Percentiles rank a stretch among this genome's conserved stretches.
Conservation (phyloP, 2,329 filamentous ascomycete genomes). For the Aspergillaceae sp. region DNA sequence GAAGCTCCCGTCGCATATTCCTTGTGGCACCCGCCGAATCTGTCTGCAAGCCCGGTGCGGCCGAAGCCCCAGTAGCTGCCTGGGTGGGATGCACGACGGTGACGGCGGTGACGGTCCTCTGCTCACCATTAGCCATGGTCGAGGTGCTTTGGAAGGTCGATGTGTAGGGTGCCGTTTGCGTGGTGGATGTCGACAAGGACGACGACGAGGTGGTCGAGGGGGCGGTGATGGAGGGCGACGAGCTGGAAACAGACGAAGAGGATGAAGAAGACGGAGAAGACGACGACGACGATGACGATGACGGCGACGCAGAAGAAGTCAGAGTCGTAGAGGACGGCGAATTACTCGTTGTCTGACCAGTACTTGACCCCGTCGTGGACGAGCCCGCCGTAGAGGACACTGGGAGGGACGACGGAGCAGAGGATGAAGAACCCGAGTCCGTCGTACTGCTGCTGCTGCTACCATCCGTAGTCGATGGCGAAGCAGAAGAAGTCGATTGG, state of each 20-base stretch:
- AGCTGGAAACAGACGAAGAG: slow-evolving; percentile 11
- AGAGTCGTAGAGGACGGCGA: slow-evolving; percentile 16
- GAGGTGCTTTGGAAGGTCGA: slow-evolving; percentile 35
- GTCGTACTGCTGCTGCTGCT: not conserved
- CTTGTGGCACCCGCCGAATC: slow-evolving; percentile 23
- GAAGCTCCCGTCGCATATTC: slow-evolving; percentile 24
- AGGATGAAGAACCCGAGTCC: not conserved
- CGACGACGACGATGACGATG: not conserved
- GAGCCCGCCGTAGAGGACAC: slow-evolving; percentile 1
- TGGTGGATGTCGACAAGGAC: slow-evolving; percentile 12
- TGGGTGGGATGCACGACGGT: slow-evolving; percentile 34
- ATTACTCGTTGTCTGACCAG: not conserved
- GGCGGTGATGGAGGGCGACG: slow-evolving; percentile 10
- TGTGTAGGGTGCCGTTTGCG: slow-evolving; percentile 23
- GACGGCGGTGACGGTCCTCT: slow-evolving; percentile 37
- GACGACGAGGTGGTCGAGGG: slow-evolving; percentile 6
- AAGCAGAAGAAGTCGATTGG: not conserved
- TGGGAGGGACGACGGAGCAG: slow-evolving; percentile 4
- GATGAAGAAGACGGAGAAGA: slow-evolving; percentile 9
- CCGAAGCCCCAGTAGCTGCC: slow-evolving; percentile 15
- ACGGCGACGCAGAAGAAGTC: slow-evolving; percentile 2
- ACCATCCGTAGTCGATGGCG: not conserved
- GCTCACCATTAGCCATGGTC: slow-evolving; percentile 34
- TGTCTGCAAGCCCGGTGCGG: slow-evolving; percentile 34
- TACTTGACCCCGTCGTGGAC: slow-evolving; percentile 1